These are phyloP conservation scores for Gonapodya prolifera DNA, from an alignment of 192 early-diverging fungal species.

Conservation along the genomic window DNA sequence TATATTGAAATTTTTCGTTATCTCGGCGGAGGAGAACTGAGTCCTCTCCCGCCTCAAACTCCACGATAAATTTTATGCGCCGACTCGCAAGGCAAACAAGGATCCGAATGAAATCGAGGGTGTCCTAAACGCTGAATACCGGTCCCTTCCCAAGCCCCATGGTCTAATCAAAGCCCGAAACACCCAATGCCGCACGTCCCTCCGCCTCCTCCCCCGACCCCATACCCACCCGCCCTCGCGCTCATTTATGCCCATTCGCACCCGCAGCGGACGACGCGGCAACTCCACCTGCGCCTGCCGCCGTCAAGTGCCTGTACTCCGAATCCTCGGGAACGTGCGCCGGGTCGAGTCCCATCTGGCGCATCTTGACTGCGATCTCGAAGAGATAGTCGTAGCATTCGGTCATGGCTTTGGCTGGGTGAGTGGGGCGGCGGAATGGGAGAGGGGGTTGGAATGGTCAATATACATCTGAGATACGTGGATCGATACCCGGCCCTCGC, in stretches of 20 bases:
- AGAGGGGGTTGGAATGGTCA: background rate
- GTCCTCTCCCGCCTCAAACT: too few relatives aligned
- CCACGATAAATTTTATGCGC: too few relatives aligned
- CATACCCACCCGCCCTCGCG: background rate
- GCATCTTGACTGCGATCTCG: constrained; percentile 92
- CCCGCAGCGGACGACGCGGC: background rate
- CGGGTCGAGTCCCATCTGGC: constrained; percentile 70
- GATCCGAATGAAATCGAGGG: too few relatives aligned
- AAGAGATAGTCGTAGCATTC: constrained; percentile 99
- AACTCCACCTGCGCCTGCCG: background rate
- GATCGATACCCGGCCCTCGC: constrained; percentile 36
- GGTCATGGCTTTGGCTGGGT: constrained; percentile 77
- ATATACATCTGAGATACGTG: background rate
- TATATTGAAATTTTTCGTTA: too few relatives aligned
- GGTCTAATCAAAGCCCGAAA: too few relatives aligned
- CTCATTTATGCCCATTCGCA: background rate
- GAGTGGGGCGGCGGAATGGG: too few relatives aligned
- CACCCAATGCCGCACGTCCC: background rate
- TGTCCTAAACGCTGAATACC: too few relatives aligned
- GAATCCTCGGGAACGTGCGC: constrained; percentile 22
- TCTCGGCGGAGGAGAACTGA: too few relatives aligned
- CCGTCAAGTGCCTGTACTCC: too few relatives aligned
- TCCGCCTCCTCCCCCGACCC: background rate
- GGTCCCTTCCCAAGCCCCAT: too few relatives aligned
- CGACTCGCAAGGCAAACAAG: too few relatives aligned